These are phyloP conservation scores for Lasiosphaeria hispida DNA, from an alignment of 495 filamentous ascomycete genomes.

Conservation along the genomic window DNA sequence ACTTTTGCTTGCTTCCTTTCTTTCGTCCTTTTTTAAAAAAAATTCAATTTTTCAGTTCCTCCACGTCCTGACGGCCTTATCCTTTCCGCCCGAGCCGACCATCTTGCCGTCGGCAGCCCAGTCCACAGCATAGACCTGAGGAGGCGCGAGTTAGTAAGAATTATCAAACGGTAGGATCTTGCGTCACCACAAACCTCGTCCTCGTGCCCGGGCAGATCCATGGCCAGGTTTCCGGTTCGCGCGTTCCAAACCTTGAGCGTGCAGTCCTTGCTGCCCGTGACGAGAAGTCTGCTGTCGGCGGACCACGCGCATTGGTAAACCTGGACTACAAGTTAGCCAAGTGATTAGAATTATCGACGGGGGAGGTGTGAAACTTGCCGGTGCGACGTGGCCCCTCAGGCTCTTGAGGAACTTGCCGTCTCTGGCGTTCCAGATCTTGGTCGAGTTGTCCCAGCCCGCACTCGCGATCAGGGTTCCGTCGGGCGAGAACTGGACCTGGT, in stretches of 20 bases:
- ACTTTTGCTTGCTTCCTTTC: neutral
- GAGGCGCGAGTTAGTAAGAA: neutral
- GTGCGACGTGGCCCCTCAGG: constrained; percentile 86
- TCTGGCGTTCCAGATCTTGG: constrained; percentile 40
- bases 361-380: constrained; percentile 30
- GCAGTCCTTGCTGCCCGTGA: constrained; percentile 85
- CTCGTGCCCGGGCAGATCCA: constrained; percentile 87
- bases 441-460: constrained; percentile 79
- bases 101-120: constrained; percentile 45
- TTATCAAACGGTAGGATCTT: neutral
- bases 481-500: constrained; percentile 91
- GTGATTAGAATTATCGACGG: neutral
- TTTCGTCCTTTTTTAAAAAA: neutral
- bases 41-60: constrained; percentile 52
- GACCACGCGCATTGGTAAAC: constrained; percentile 91
- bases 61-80: constrained; percentile 88
- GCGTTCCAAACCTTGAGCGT: constrained; percentile 95
- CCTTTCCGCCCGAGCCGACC: constrained; percentile 75
- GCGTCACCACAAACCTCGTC: constrained; percentile 82
- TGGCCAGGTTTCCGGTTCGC: constrained; percentile 73
- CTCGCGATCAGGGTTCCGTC: constrained; percentile 84
- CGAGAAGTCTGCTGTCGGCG: constrained; percentile 80
- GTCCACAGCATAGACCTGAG: constrained; percentile 55
- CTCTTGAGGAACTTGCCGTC: constrained; percentile 79
- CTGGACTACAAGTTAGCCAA: neutral